Evolutionary conservation across 108 stramenopile genomes (phyloP), one percentile per base, ranked within the genome.

Genomic region (Aurantiochytrium sp.): DNA sequence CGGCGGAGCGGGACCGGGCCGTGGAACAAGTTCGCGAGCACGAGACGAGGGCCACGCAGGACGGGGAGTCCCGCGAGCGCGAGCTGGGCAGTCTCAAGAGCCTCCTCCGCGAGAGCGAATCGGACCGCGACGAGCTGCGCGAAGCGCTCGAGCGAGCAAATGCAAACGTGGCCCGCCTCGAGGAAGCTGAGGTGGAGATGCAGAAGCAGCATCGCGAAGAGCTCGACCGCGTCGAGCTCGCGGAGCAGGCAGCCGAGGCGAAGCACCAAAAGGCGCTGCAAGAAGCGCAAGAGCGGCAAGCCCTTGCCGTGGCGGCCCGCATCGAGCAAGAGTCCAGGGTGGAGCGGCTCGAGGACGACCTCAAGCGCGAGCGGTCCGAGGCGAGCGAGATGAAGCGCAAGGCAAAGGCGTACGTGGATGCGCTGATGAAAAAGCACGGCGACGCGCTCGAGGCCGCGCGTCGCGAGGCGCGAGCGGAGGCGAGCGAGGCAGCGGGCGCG

Each of bases 371-470:
- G 42, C 39, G 45, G 10, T 15, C 39, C n/a, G 73, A 81, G 21
- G 45, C 73, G n/a, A 41, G 30, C n/a, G 73, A 48, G 45, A 81
- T 48, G 73, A 41, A 48, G 3, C 39, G 73, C n/a, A 41, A 81
- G 30, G 73, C 73, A 37, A 81, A 81, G 45, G 73, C 73, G 12
- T 81, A 81, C 39, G 30, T 81, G 19, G 73, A 81, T 41, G 21
- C 73, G 24, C 39, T 81, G 30, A 48, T 48, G n/a, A 81, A 81
- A 81, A 81, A 81, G 45, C 73, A 81, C 36, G 34, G 32, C 27
- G 59, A 65, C 32, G 59, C 59, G 8, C 22, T 65, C 10, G 22
- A 30, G 19, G 59, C 59, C 27, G 59, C 59, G 12, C 59, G 59
- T 10, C 8, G 34, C 32, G 59, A 65, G 10, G 59, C 59, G 27